Base-by-base conservation (phyloP, 768 basidiomycete species). In the Lactarius sp. region DNA sequence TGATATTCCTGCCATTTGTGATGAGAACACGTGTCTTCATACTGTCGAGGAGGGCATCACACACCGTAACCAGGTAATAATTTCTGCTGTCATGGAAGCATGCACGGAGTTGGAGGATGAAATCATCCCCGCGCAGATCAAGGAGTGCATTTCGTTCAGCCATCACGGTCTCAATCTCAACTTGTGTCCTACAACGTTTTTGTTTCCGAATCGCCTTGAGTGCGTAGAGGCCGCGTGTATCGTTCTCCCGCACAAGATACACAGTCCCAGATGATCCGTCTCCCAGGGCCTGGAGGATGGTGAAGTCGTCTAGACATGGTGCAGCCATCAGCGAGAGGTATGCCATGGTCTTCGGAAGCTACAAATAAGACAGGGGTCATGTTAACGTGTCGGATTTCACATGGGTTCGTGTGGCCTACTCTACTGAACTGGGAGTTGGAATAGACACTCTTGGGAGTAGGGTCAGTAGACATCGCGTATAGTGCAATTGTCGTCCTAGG, bases 51-150 rank as follows among this genome's bases (percentile, higher is more conserved):
- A 18, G 16, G 18, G 36, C 10, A 18, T 36, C 20, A 58, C 56
- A 44, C 31, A 66, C 65, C 33, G 52, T 66, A 7, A 58, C 42
- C 16, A 66, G 16, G 33, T 66, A 66, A 34, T 47, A 62, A 41
- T 66, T 53, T 44, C 18, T 47, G 56, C 56, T 66, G 37, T 66
- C 65, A 16, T 66, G 56, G 56, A 66, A 66, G 59, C 64, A 60
- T 2, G 64, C 64, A 14, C 64, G 54, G 22, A 56, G 7, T 41
- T 65, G 64, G 10, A 65, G 64, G 22, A 65, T 47, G 50, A 65
- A 65, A n/a, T 65, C 64, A 20, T 65, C 49, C 20, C 64, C 64
- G 6, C 54, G 59, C 55, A 65, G 33, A 34, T 65, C 64, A 22
- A 65, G 64, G 16, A 65, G 64, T 6, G 33, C n/a, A 41, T 65